Evolutionary conservation across 2,329 filamentous ascomycete genomes (phyloP).

Genomic region (Chalaropsis ovoidea): DNA sequence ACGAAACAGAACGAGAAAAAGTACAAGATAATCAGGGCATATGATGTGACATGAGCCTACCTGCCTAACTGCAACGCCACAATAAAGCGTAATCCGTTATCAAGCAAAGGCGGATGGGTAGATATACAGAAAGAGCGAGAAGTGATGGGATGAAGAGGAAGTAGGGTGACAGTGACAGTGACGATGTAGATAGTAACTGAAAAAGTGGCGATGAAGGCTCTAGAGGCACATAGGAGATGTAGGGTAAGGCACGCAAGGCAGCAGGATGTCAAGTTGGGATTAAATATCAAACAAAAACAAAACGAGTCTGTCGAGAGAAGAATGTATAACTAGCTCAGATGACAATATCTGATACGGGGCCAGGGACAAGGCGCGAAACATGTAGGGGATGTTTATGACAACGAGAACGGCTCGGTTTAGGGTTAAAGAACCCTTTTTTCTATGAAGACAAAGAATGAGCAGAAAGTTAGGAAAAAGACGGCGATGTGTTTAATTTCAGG

Average conservation of each 20-base stretch:
- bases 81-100: too few species aligned
- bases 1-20: background rate
- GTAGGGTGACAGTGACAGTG: background rate
- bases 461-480: too few species aligned
- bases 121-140: background rate
- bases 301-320: background rate
- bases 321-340: background rate
- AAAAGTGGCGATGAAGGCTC: background rate
- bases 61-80: background rate
- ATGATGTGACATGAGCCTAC: background rate
- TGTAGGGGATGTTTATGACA: too few species aligned
- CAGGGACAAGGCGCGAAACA: background rate
- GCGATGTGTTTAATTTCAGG: background rate
- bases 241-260: background rate
- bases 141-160: background rate
- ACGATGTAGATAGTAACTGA: background rate
- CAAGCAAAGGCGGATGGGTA: background rate
- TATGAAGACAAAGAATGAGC: too few species aligned
- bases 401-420: too few species aligned
- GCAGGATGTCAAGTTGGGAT: background rate
- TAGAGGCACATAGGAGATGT: background rate
- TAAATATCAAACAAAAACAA: background rate
- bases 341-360: background rate
- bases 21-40: background rate
- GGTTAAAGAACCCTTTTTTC: too few species aligned